Base-by-base conservation (phyloP, 139 green algal genomes). In the Chlamydomonas sphaeroides region DNA sequence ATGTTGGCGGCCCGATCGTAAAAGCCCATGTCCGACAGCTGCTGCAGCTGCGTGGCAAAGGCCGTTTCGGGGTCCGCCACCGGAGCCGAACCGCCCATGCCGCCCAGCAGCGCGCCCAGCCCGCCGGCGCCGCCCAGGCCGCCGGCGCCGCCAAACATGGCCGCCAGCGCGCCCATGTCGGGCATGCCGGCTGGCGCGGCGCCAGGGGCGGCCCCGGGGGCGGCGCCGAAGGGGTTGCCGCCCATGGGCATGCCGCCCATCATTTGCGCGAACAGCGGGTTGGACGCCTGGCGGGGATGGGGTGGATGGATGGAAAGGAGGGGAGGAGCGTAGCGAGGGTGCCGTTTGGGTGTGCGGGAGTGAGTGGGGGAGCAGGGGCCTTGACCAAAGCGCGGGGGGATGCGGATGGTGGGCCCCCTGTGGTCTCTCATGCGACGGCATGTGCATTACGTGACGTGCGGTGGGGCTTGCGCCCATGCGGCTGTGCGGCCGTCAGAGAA, bases 1-100 rank as follows among this genome's bases (percentile, higher is more conserved):
- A 90, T 83, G 70, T 90, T 90, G 15, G 69, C 36, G 17, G 68
- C 78, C 0, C 84, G 83, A 75, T 99, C 92, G 49, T 72, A 88
- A 79, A 99, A 99, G 33, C 97, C 97, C 97, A 99, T 99, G 77
- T 96, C 95, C 25, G 74, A 36, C 80, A 99, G 88, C 87, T 98
- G 94, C 85, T 94, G 76, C 68, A 99, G 86, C 92, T 99, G 96
- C 35, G 88, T 79, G 11, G 92, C 95, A 67, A 94, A 99, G 0
- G 86, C 78, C 18, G 89, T 87, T 71, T 95, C 93, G 1, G 93
- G 92, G 85, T 97, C 89, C 10, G 90, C 91, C 14, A 89, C 88
- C n/a, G 90, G 89, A 23, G 90, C 32, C 3, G 80, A 83, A 21
- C 38, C 76, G 25, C 10, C 10, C 69, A 25, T 17, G 62, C 75